A percentile compares a stretch with the other conserved stretches of the same genome.
Conservation (phyloP, 257 asterid genomes). For the Apocynum venetum region DNA sequence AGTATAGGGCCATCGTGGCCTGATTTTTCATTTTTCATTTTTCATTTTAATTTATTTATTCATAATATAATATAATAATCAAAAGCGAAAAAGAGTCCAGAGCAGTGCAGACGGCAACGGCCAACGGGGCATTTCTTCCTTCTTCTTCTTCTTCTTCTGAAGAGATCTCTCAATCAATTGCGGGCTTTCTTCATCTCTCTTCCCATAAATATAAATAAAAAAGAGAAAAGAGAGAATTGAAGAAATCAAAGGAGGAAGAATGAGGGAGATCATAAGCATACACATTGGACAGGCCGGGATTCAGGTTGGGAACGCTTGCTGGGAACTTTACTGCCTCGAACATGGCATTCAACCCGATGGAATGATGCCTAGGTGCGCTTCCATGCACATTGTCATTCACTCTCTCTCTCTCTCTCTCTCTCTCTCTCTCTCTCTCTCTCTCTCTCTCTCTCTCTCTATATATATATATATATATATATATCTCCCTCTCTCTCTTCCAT, state of each 20-base stretch:
- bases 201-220: too few relatives aligned
- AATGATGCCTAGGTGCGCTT: slow-evolving; percentile 35
- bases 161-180: background rate
- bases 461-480: too few relatives aligned
- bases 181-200: background rate
- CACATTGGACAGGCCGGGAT: slow-evolving; percentile 47
- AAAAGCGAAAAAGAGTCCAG: too few relatives aligned
- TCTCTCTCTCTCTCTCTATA: too few relatives aligned
- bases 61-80: too few relatives aligned
- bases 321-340: slow-evolving; percentile 42
- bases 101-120: too few relatives aligned
- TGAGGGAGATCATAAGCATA: slow-evolving; percentile 41
- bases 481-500: background rate
- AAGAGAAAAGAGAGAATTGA: background rate
- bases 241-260: background rate
- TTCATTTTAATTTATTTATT: too few relatives aligned
- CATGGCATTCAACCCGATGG: slow-evolving; percentile 45
- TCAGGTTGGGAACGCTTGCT: slow-evolving; percentile 47
- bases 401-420: background rate
- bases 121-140: background rate
- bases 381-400: background rate
- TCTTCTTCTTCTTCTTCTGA: background rate
- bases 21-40: too few relatives aligned
- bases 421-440: too few relatives aligned
- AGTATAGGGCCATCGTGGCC: background rate